Conservation (phyloP, 1,284 basidiomycete genomes). For the Ceratobasidium sp. region DNA sequence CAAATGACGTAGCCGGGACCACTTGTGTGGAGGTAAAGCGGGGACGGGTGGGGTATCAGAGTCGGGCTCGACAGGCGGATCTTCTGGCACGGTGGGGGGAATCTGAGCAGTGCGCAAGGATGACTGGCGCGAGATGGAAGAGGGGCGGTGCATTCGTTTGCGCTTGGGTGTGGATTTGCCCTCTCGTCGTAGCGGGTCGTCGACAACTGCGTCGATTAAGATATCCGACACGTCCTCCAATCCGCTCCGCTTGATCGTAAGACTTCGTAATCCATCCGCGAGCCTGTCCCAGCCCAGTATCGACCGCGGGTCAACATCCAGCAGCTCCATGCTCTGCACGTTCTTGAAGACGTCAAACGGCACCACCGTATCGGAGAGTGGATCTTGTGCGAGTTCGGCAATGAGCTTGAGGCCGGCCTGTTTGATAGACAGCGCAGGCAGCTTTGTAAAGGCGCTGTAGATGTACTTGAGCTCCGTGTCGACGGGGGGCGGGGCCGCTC, state of each 20-base stretch:
- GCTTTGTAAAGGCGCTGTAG: constrained; percentile 85
- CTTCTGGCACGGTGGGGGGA: constrained; percentile 67
- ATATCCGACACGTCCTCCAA: constrained; percentile 84
- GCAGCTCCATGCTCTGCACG: constrained; percentile 72
- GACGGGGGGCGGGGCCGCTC: constrained; percentile 61
- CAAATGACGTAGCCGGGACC: constrained; percentile 79
- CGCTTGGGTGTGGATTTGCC: constrained; percentile 46
- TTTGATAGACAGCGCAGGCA: constrained; percentile 74
- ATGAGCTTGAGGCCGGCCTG: constrained; percentile 69
- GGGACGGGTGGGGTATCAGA: constrained; percentile 1
- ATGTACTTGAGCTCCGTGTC: constrained; percentile 83
- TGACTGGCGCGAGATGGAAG: constrained; percentile 50
- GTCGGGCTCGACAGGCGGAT: constrained; percentile 42
- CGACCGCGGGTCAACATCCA: constrained; percentile 81
- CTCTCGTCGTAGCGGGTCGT: constrained; percentile 61
- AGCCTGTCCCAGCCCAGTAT: constrained; percentile 87
- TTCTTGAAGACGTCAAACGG: constrained; percentile 87
- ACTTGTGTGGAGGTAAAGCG: constrained; percentile 68
- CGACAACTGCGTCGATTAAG: constrained; percentile 75
- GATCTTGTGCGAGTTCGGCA: constrained; percentile 71
- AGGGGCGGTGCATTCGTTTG: constrained; percentile 51
- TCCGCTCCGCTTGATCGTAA: constrained; percentile 79
- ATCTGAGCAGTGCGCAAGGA: constrained; percentile 56
- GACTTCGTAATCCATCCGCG: constrained; percentile 70
- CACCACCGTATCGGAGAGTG: constrained; percentile 75